These are phyloP conservation scores for Camelina sativa DNA, from an alignment of 345 rosid species.

Conservation along the genomic window DNA sequence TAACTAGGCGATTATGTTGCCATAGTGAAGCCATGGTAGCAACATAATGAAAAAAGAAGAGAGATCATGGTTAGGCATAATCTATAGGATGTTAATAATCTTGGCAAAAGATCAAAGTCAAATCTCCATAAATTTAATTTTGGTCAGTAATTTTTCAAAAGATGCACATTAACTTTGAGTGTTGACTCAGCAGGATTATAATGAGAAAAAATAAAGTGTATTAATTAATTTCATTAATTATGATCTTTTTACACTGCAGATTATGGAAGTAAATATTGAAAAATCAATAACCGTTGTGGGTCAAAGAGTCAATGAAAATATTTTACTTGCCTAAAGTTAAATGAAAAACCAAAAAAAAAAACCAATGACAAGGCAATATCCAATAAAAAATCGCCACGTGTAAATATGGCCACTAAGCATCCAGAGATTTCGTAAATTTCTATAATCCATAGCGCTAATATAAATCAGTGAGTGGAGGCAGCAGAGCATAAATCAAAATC, in stretches of 20 bases:
- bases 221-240: neutral
- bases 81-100: neutral
- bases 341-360: neutral
- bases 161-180: neutral
- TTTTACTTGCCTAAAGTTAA: neutral
- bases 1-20: too few species aligned
- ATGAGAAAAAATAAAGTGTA: neutral
- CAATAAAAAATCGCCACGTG: slow-evolving; percentile 17
- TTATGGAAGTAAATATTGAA: slow-evolving; percentile 32
- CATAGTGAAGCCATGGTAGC: neutral
- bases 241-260: neutral
- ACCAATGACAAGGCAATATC: slow-evolving; percentile 29
- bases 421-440: slow-evolving; percentile 8
- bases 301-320: slow-evolving; percentile 30
- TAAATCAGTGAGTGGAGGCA: neutral
- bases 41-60: neutral
- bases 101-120: too few species aligned
- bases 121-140: too few species aligned
- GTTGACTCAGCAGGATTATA: neutral
- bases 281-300: neutral
- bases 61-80: neutral
- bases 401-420: slow-evolving; percentile 7
- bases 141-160: neutral
- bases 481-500: neutral
- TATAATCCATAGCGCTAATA: neutral